Evolutionary conservation across 768 basidiomycete genomes (phyloP), one percentile per base, ranked within the genome.

Genomic region (Suillus decipiens): DNA sequence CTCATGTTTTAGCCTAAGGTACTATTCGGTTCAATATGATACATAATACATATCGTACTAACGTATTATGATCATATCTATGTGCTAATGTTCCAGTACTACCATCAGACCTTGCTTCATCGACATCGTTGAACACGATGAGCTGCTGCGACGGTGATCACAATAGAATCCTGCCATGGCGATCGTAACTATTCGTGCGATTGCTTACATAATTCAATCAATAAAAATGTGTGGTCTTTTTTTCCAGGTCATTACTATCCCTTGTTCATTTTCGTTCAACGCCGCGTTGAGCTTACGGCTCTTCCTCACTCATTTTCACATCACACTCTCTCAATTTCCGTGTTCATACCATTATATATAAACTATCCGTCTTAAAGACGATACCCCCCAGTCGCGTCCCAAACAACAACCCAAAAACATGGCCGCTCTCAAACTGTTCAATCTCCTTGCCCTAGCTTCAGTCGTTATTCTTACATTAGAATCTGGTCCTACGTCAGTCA

Each of bases 401-500:
- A 3, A 12, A 53, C 55, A 45, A 12, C n/a, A n/a, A 11, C 45
- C 11, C 22, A 5, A 45, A 59, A 37, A 48, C 55, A 86, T 86
- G 84, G 80, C 84, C 48, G 70, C 80, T 55, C 48, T 76, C 63
- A 88, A 83, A 66, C 70, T 89, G 55, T 70, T 89, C 70, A 83
- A 82, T 69, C 73, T 91, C 64, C 33, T 92, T 60, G 82, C 89
- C 24, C 64, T 92, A 45, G 77, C 84, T 17, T 78, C 86, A 31
- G 70, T 92, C 59, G 83, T 86, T 24, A 69, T 91, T 65, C 63
- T 90, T 64, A 79, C 83, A 54, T 78, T 79, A 67, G 81, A 85
- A 7, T 80, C 83, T 61, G 79, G 71, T 37, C 72, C 84, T 0
- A 62, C 77, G 8, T 80, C 82, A 28, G 84, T 78, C 45, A 78